Base-by-base conservation (phyloP, 148 eudicot genomes). In the Arbutus unedo region DNA sequence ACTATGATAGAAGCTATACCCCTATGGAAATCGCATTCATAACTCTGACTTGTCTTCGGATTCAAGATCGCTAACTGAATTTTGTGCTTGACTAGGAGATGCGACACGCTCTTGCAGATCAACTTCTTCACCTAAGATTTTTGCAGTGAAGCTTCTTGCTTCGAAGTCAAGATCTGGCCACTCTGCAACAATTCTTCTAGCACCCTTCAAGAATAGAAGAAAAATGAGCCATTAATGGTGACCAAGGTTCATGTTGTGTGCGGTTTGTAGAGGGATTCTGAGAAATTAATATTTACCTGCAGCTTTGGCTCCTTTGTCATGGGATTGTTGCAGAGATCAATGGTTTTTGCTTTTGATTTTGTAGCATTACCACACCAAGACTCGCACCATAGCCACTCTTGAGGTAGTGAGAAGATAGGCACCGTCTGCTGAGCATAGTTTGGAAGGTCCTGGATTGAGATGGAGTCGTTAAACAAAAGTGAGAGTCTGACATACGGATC, bases 311-410 rank as follows among this genome's bases (percentile, higher is more conserved):
- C 98, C 88, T 96, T 96, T 8, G 98, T 96, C 98, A 96, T 96
- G 76, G 98, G 98, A 83, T 96, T 96, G 86, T 96, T 96, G 90
- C 98, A 96, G 68, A 96, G 92, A 79, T 96, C 98, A 53, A 96
- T 96, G 73, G 98, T 96, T 89, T 93, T 96, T 48, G 98, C 98
- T 87, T 82, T 93, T 16, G 96, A 25, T 90, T 96, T 96, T 4
- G 98, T 96, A 78, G 95, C 87, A 81, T 96, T 96, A 38, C 98
- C 98, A 72, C 98, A 96, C 98, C 98, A 96, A 54, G 98, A 96
- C 88, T 96, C 99, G 53, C 99, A 96, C 99, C 99, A 96, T 60
- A 96, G 93, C 99, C 99, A 96, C 88, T 96, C 99, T 88, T 93
- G 98, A 41, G 99, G 99, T 56, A 96, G 94, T 11, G 99, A 96